phyloP scores from a whole-genome alignment of 768 basidiomycete genomes.

The Hygrophorus pudorinus region DNA sequence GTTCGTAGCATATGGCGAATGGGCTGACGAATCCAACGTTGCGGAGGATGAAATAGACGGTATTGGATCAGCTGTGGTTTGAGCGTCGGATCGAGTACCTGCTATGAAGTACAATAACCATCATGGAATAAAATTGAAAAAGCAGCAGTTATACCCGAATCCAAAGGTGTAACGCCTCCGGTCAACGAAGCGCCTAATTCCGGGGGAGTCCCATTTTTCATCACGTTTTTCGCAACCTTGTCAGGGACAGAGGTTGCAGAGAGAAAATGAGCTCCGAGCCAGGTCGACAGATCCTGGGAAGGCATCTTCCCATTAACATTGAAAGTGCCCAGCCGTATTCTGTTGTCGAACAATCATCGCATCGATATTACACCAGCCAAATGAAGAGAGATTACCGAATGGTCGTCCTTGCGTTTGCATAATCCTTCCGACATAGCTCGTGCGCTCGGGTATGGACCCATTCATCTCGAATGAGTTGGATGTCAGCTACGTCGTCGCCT shows the following conservation, averaged over 20 bases:
- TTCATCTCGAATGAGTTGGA: slow-evolving; percentile 47
- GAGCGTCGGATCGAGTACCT: no score
- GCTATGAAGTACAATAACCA: no score
- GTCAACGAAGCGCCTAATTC: slow-evolving; percentile 20
- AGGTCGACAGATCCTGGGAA: slow-evolving; percentile 59
- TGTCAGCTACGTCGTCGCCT: slow-evolving; percentile 52
- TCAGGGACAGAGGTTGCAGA: background rate
- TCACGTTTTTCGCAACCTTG: background rate
- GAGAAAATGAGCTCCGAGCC: slow-evolving; percentile 35
- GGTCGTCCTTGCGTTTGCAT: slow-evolving; percentile 21
- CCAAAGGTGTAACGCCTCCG: background rate
- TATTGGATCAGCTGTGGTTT: background rate
- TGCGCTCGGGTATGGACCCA: slow-evolving; percentile 47
- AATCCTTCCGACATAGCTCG: slow-evolving; percentile 23
- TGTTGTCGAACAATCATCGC: slow-evolving; percentile 14
- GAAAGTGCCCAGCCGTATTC: slow-evolving; percentile 69
- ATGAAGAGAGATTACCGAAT: background rate
- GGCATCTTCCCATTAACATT: slow-evolving; percentile 77
- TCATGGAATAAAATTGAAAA: no score
- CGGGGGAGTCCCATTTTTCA: slow-evolving; percentile 17
- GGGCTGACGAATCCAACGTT: background rate
- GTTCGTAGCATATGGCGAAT: background rate
- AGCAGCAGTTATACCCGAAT: no score
- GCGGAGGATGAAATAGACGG: background rate
- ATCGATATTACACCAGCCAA: background rate